Conservation (phyloP, 1,284 basidiomycete genomes). For the Gymnopus androsaceus region DNA sequence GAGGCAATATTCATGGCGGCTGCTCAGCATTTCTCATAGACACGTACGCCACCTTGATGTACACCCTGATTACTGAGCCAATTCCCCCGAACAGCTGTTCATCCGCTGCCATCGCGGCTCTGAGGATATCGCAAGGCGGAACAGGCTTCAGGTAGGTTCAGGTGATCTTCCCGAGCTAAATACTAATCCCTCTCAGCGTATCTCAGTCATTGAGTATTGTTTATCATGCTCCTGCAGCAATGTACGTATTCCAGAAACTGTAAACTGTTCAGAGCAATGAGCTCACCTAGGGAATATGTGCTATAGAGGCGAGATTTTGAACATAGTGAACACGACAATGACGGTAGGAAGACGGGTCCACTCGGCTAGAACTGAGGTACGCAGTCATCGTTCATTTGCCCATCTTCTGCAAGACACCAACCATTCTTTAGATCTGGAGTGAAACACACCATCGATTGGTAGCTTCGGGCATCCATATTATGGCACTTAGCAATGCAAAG, state of each 20-base stretch:
- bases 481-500: slow-evolving; percentile 9
- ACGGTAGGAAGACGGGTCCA: slow-evolving; percentile 8
- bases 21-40: slow-evolving; percentile 26
- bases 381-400: background rate
- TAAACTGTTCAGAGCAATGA: too few species aligned
- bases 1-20: slow-evolving; percentile 23
- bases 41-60: background rate
- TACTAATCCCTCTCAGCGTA: slow-evolving; percentile 20
- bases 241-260: slow-evolving; percentile 27
- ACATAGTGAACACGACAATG: slow-evolving; percentile 16
- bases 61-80: background rate
- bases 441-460: slow-evolving; percentile 14
- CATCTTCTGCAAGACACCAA: background rate
- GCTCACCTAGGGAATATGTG: background rate
- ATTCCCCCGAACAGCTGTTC: slow-evolving; percentile 1
- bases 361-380: slow-evolving; percentile 15
- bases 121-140: slow-evolving; percentile 1
- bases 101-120: slow-evolving; percentile 7
- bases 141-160: background rate
- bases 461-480: slow-evolving; percentile 14
- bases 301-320: slow-evolving; percentile 13
- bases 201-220: slow-evolving; percentile 42
- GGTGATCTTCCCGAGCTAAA: background rate
- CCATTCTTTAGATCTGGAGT: slow-evolving; percentile 14
- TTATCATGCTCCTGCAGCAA: slow-evolving; percentile 41